Evolutionary conservation across 78 protist species (phyloP).

Genomic region (Polysphondylium violaceum): DNA sequence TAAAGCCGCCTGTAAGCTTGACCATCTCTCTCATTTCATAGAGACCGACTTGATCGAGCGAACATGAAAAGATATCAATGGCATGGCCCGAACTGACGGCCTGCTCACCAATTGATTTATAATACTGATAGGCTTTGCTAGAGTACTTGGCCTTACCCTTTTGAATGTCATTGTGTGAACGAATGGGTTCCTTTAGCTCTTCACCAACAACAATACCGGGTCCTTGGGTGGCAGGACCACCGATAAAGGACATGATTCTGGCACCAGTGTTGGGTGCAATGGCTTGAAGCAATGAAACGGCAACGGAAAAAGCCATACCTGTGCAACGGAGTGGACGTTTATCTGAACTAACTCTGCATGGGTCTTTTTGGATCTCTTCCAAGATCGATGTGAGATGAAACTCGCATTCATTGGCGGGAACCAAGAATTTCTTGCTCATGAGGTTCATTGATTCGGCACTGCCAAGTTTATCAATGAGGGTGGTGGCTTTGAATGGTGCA

Average conservation of each 20-base stretch:
- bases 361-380: slow-evolving; percentile 94
- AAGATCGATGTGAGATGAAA: slow-evolving; percentile 88
- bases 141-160: slow-evolving; percentile 85
- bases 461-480: slow-evolving; percentile 50
- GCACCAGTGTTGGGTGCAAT: slow-evolving; percentile 90
- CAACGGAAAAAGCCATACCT: slow-evolving; percentile 97
- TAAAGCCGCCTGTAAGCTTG: slow-evolving; percentile 84
- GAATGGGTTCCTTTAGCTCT: slow-evolving; percentile 89
- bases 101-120: slow-evolving; percentile 81
- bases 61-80: slow-evolving; percentile 90
- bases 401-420: slow-evolving; percentile 93
- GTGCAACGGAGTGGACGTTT: slow-evolving; percentile 92
- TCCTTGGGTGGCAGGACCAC: slow-evolving; percentile 97
- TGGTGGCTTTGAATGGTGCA: slow-evolving; percentile 20
- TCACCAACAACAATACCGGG: slow-evolving; percentile 91
- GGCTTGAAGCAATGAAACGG: slow-evolving; percentile 88
- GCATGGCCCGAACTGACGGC: slow-evolving; percentile 86
- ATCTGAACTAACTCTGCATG: slow-evolving; percentile 93
- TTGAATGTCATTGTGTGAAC: slow-evolving; percentile 92
- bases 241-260: slow-evolving; percentile 93
- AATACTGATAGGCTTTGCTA: slow-evolving; percentile 73
- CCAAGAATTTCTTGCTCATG: slow-evolving; percentile 87
- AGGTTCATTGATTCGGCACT: slow-evolving; percentile 52
- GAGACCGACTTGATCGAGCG: slow-evolving; percentile 95
- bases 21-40: slow-evolving; percentile 89